Conservation (phyloP, 164 flowering plant species). For the Umbellularia californica region DNA sequence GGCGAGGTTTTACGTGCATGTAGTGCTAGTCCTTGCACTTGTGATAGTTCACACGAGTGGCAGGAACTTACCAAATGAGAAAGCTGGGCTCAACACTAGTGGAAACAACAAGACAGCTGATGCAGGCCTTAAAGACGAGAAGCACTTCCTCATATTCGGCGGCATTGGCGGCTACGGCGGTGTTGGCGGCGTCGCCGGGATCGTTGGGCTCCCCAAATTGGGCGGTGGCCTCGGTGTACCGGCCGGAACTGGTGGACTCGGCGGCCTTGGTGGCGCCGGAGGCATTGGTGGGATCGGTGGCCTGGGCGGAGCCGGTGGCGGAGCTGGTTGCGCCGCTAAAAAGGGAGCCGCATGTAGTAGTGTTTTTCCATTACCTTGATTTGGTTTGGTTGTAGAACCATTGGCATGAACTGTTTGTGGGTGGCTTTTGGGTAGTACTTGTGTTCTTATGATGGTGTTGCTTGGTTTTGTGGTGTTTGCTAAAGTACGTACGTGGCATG, state of each 20-base stretch:
- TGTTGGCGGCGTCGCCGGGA: slow-evolving; percentile 2
- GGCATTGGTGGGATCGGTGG: slow-evolving; percentile 6
- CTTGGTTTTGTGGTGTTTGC: neutral
- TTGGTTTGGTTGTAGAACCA: neutral
- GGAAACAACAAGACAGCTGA: neutral
- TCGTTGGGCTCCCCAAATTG: slow-evolving; percentile 2
- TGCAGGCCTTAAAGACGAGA: slow-evolving; percentile 9
- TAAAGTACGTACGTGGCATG: neutral
- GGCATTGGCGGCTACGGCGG: slow-evolving; percentile 8
- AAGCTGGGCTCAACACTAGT: neutral
- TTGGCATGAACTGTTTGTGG: neutral
- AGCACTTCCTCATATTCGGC: slow-evolving; percentile 9
- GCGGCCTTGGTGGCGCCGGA: neutral
- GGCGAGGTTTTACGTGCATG: slow-evolving; percentile 5
- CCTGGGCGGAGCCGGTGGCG: slow-evolving; percentile 5
- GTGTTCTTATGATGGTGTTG: neutral
- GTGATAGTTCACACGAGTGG: neutral
- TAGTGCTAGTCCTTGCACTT: neutral
- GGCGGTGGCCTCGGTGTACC: slow-evolving; percentile 8
- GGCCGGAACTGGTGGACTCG: neutral
- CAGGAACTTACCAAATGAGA: neutral
- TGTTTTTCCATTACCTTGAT: neutral
- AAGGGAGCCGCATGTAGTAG: neutral
- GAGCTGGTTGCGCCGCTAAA: neutral
- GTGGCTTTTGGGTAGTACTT: neutral